Evolutionary conservation across 2,329 filamentous ascomycete genomes (phyloP), one percentile per base, ranked within the genome.

Genomic region (Allantophomopsis lycopodina): DNA sequence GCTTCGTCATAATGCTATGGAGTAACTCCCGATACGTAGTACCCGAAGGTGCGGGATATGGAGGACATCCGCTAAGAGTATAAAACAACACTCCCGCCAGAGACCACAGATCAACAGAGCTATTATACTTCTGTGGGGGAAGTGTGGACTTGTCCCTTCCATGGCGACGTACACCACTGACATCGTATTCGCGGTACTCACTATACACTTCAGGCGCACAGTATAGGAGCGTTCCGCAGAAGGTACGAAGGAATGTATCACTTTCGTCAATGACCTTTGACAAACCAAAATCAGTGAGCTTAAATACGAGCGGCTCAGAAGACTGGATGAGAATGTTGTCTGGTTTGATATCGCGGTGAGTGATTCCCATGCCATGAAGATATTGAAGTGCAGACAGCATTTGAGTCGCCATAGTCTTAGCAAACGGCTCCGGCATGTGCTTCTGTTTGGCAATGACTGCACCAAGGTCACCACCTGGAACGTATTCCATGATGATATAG

Each of bases 321-420:
- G 76, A 79, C 10, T 78, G 69, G 48, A 96, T 83, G 32, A 98
- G 68, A 44, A 98, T 95, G 53, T 98, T 98, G 65, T 98, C 91
- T 0, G 91, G 91, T 56, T 98, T 98, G 54, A 98, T 87, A 58
- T 98, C 91, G n/a, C 91, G 82, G 60, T 98, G 91, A 0, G 89
- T 96, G 50, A 98, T 95, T 54, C 82, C 86, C 51, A 83, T 80
- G 39, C 70, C 66, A 58, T 98, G 91, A 7, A 98, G 68, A 56
- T 98, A 95, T 21, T 76, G 77, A 39, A 98, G 64, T 2, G 89
- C 89, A 48, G 80, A 74, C 34, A 95, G 63, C 30, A 96, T 73
- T 56, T 94, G 86, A 15, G 63, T 57, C 1, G 87, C 75, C 58
- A 95, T 83, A 5, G 65, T 65, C 56, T 80, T 77, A n/a, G 77